These are phyloP conservation scores for Metschnikowia cubensis DNA, from an alignment of 805 yeast species.

Conservation along the genomic window DNA sequence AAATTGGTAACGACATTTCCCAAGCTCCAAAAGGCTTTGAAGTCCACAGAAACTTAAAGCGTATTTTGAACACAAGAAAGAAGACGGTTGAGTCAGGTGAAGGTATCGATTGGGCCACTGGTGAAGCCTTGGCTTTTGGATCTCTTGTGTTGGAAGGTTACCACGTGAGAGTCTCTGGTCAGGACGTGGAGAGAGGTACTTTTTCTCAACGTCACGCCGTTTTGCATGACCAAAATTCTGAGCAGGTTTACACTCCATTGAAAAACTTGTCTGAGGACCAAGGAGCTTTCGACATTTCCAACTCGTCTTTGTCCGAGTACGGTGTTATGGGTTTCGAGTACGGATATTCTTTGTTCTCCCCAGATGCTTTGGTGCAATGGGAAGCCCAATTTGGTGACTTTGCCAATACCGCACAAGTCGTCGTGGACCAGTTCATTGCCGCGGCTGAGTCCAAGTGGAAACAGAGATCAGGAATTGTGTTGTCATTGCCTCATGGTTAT, in stretches of 20 bases:
- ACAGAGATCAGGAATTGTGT: conserved; percentile 94
- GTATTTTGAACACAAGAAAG: conserved; percentile 84
- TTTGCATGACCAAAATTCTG: conserved; percentile 90
- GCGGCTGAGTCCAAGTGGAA: conserved; percentile 98
- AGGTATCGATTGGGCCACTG: conserved; percentile 98
- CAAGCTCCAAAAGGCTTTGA: conserved; percentile 85
- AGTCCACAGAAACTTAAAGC: conserved; percentile 91
- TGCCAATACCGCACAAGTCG: conserved; percentile 98
- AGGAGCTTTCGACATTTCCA: conserved; percentile 81
- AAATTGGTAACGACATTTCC: conserved; percentile 74
- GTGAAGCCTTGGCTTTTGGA: conserved; percentile 98
- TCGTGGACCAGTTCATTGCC: conserved; percentile 92
- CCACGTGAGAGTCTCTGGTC: conserved; percentile 97
- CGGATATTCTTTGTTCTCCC: conserved; percentile 96
- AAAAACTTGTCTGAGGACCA: conserved; percentile 74
- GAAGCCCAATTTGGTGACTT: conserved; percentile 99
- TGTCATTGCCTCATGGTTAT: conserved; percentile 97
- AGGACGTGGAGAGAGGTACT: conserved; percentile 99
- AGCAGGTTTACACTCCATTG: conserved; percentile 80
- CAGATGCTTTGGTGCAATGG: conserved; percentile 97
- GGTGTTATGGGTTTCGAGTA: conserved; percentile 99
- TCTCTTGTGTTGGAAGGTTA: conserved; percentile 87
- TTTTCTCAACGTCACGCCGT: conserved; percentile 99
- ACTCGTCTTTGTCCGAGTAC: conserved; percentile 95
- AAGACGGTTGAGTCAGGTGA: conserved; percentile 85